Conservation (phyloP, 768 basidiomycete species). For the Tulasnella sp. region DNA sequence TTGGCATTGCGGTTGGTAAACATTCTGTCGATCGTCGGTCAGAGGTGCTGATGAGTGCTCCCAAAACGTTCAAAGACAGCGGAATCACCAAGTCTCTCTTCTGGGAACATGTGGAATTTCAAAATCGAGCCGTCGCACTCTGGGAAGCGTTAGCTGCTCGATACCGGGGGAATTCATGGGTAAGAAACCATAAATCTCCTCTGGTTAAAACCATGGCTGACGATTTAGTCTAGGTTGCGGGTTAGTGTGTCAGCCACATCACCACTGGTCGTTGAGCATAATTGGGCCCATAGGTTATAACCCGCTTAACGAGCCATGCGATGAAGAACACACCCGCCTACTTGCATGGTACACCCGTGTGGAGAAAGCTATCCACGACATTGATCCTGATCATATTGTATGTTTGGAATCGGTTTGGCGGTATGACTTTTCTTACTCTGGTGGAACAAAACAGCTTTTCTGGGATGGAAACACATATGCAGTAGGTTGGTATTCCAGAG, state of each 20-base stretch:
- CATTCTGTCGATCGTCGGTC: not conserved
- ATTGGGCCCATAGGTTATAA: slow-evolving; percentile 58
- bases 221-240: slow-evolving; percentile 66
- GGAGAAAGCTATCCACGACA: slow-evolving; percentile 67
- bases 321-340: slow-evolving; percentile 65
- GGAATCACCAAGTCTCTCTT: slow-evolving; percentile 46
- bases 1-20: slow-evolving; percentile 65
- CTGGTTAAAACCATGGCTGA: not conserved
- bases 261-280: not conserved
- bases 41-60: not conserved
- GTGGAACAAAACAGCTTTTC: slow-evolving; percentile 52
- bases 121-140: slow-evolving; percentile 75
- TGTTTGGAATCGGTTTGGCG: not conserved
- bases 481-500: slow-evolving; percentile 21
- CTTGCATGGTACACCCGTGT: slow-evolving; percentile 69
- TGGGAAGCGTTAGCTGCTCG: slow-evolving; percentile 77
- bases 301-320: slow-evolving; percentile 82
- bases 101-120: slow-evolving; percentile 85
- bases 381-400: slow-evolving; percentile 65
- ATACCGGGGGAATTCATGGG: slow-evolving; percentile 65
- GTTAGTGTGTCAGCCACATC: not conserved
- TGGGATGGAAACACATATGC: slow-evolving; percentile 87
- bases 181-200: not conserved
- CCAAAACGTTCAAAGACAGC: slow-evolving; percentile 16
- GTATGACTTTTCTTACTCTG: not conserved